Conservation (phyloP, 2,329 filamentous ascomycete species). For the Diaporthe citrichinensis region DNA sequence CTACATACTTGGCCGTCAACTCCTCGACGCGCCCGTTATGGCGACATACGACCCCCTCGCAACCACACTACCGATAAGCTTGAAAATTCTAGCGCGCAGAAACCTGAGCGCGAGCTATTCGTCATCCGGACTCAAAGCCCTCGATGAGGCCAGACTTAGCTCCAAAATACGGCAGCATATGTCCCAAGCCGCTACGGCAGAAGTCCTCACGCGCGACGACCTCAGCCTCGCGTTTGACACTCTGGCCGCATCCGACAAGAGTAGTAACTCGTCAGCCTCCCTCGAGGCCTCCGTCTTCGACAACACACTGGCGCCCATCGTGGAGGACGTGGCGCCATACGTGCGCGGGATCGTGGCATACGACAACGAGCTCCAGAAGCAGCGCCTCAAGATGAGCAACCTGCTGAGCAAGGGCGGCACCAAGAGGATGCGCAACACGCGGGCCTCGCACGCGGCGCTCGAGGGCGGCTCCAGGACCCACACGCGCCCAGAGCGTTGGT, state of each 20-base stretch:
- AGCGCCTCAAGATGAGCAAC: slow-evolving; percentile 70
- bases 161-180: slow-evolving; percentile 57
- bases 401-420: slow-evolving; percentile 67
- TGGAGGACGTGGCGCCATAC: slow-evolving; percentile 87
- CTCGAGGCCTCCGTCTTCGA: slow-evolving; percentile 84
- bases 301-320: slow-evolving; percentile 74
- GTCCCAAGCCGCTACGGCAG: slow-evolving; percentile 42
- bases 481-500: slow-evolving; percentile 78
- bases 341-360: slow-evolving; percentile 87
- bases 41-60: slow-evolving; percentile 50
- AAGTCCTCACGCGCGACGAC: slow-evolving; percentile 62
- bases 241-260: slow-evolving; percentile 67
- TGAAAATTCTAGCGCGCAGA: slow-evolving; percentile 52
- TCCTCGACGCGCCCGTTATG: slow-evolving; percentile 62
- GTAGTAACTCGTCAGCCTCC: slow-evolving; percentile 49
- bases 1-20: slow-evolving; percentile 61
- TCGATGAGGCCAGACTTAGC: slow-evolving; percentile 53
- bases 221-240: slow-evolving; percentile 73
- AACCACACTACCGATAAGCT: slow-evolving; percentile 49
- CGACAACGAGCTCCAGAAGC: slow-evolving; percentile 78
- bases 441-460: slow-evolving; percentile 77
- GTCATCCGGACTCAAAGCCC: slow-evolving; percentile 44
- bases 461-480: slow-evolving; percentile 75
- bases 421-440: slow-evolving; percentile 75
- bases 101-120: slow-evolving; percentile 45